Percentiles rank a stretch among this genome's conserved stretches.
Conservation (phyloP, 768 basidiomycete species). For the Flagelloscypha sp. region DNA sequence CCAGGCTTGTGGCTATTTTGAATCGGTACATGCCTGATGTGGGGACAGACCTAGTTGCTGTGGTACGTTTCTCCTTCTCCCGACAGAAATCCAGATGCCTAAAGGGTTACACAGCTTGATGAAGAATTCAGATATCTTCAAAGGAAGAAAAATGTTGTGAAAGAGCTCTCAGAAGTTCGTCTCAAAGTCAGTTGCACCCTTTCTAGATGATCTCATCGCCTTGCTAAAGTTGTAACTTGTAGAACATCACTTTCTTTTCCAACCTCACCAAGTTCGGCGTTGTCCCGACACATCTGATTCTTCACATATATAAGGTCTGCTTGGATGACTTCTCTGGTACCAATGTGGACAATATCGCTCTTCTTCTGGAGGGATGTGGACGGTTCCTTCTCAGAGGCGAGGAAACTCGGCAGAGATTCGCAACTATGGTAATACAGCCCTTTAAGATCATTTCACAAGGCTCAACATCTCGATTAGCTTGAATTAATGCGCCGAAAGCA, state of each 20-base stretch:
- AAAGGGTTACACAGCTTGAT: slow-evolving; percentile 55
- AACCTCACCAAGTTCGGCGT: slow-evolving; percentile 95
- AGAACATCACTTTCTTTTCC: slow-evolving; percentile 86
- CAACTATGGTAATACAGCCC: slow-evolving; percentile 59
- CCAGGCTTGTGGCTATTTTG: slow-evolving; percentile 80
- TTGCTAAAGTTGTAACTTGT: background rate
- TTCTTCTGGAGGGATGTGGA: slow-evolving; percentile 89
- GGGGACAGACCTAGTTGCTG: slow-evolving; percentile 70
- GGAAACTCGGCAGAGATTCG: slow-evolving; percentile 79
- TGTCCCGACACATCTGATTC: slow-evolving; percentile 82
- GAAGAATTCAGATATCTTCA: slow-evolving; percentile 96
- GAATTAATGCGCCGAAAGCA: slow-evolving; percentile 95
- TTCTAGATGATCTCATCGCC: background rate
- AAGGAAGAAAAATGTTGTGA: slow-evolving; percentile 85
- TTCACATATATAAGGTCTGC: slow-evolving; percentile 96
- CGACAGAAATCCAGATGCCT: slow-evolving; percentile 1
- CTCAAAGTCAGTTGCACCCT: slow-evolving; percentile 50
- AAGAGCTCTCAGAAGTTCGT: slow-evolving; percentile 79
- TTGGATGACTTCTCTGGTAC: slow-evolving; percentile 89
- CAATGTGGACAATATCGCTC: slow-evolving; percentile 89
- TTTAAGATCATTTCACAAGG: background rate
- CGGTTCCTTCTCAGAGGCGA: slow-evolving; percentile 84
- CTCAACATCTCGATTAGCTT: slow-evolving; percentile 37
- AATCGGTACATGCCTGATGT: slow-evolving; percentile 92
- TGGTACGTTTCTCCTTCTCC: slow-evolving; percentile 41